Base-by-base conservation (phyloP, 2,329 filamentous ascomycete species). In the Penicillium sp. region DNA sequence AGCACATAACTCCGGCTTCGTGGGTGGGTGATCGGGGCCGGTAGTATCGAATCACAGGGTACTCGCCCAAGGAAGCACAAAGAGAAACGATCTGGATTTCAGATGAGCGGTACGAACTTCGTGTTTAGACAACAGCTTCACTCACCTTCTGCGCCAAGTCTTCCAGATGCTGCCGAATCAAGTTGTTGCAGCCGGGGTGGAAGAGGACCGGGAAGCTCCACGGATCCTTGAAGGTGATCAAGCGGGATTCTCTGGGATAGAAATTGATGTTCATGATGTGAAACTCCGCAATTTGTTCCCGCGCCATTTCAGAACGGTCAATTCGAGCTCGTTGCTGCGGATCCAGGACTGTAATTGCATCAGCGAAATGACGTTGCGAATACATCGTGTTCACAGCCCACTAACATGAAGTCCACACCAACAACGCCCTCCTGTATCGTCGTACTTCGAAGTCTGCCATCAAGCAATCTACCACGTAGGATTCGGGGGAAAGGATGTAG, bases 121-220 rank as follows among this genome's bases (percentile, higher is more conserved):
- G 31, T 3, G 5, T 14, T 4, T 8, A n/a, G 8, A 34, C 13
- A 27, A 16, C 22, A 16, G 2, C 14, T 2, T 24, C 14, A 18
- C 63, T 39, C 71, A 95, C 92, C 85, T 93, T 97, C 72, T 96
- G 90, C 27, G 94, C 91, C 51, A 97, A 77, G 38, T 84, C 81
- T 68, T 92, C 87, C 82, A 99, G 86, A 70, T 99, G 93, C 51
- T 83, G 82, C 45, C 87, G 84, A 39, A 99, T 88, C 41, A 97
- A 77, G 60, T 85, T 82, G 72, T 96, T 96, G 76, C 94, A 97
- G 50, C 83, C 85, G 1, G 93, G 93, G 70, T 99, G 93, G 75
- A 89, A 99, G 55, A 99, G 80, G 48, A 92, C 83, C 1, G 92
- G 92, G 67, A 99, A 99, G 75, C 93, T 97, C 87, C 89, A 96